phyloP scores from a whole-genome alignment of 1,284 basidiomycete genomes.

The Ustilago trichophora region DNA sequence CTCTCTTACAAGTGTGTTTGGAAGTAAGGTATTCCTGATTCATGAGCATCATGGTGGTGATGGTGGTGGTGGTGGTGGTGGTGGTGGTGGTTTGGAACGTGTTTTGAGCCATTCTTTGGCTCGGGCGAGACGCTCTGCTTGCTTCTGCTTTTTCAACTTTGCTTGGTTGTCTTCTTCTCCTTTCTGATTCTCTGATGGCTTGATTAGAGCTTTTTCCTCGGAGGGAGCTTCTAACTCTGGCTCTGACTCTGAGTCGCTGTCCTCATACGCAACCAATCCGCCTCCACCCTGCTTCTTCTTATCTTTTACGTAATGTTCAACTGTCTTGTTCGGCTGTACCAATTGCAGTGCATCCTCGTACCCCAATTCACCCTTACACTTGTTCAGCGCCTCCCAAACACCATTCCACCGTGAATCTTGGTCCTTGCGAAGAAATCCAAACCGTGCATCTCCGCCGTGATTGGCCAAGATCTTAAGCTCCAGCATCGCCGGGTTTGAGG shows the following conservation, averaged over 20 bases:
- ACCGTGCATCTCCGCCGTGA: conserved; percentile 75
- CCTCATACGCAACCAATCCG: conserved; percentile 17
- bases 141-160: conserved; percentile 24
- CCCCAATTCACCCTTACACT: not conserved
- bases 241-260: too few relatives aligned
- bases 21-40: too few relatives aligned
- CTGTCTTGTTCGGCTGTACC: too few relatives aligned
- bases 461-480: conserved; percentile 88
- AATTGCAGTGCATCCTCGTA: conserved; percentile 13
- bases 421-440: conserved; percentile 83
- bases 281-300: too few relatives aligned
- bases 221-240: too few relatives aligned
- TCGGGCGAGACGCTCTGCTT: conserved; percentile 21
- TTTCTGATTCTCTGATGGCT: too few relatives aligned
- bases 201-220: too few relatives aligned
- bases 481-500: conserved; percentile 78
- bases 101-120: conserved; percentile 24
- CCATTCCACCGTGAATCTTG: too few relatives aligned
- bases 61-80: not conserved
- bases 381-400: conserved; percentile 14
- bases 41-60: not conserved
- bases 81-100: not conserved
- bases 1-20: too few relatives aligned
- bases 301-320: too few relatives aligned
- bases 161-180: not conserved